Conservation (phyloP, 2,329 filamentous ascomycete species). For the Diplocarpon rosae region DNA sequence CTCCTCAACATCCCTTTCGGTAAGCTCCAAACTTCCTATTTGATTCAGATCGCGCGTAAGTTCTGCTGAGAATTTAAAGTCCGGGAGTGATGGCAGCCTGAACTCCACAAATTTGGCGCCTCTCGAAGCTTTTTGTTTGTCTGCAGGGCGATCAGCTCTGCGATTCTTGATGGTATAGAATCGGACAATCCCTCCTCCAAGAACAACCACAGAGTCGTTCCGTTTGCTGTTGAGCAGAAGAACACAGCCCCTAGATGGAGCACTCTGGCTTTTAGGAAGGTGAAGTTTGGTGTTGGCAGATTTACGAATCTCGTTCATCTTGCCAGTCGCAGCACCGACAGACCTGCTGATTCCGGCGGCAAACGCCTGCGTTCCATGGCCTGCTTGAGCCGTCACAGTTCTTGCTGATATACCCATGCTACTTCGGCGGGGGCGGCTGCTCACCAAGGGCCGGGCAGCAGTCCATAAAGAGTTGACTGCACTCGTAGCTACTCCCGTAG, state of each 20-base stretch:
- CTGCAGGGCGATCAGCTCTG: conserved; percentile 41
- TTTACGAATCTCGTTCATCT: conserved; percentile 60
- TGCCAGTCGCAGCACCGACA: conserved; percentile 57
- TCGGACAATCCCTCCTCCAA: conserved; percentile 55
- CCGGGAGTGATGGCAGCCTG: conserved; percentile 51
- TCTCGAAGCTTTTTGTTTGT: conserved; percentile 43
- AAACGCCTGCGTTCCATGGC: conserved; percentile 62
- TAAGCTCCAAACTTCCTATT: conserved; percentile 23
- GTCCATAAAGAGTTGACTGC: conserved; percentile 27
- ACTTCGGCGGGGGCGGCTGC: conserved; percentile 22
- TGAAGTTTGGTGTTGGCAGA: conserved; percentile 66
- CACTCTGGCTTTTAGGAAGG: conserved; percentile 44
- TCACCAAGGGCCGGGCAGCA: conserved; percentile 25
- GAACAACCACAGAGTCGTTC: conserved; percentile 50
- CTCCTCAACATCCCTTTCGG: conserved; percentile 21
- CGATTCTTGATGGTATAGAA: conserved; percentile 39
- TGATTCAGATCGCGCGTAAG: conserved; percentile 45
- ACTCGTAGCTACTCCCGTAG: conserved; percentile 25
- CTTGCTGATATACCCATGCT: conserved; percentile 24
- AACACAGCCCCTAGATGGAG: conserved; percentile 48
- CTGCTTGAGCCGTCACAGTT: conserved; percentile 37
- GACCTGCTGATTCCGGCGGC: conserved; percentile 66
- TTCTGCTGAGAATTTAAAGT: conserved; percentile 44
- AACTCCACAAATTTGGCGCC: conserved; percentile 40
- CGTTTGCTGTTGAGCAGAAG: conserved; percentile 54